Percentiles rank a stretch among this genome's conserved stretches.
Evolutionary conservation across 1,284 basidiomycete species (phyloP).

Genomic region (Gymnopus androsaceus): DNA sequence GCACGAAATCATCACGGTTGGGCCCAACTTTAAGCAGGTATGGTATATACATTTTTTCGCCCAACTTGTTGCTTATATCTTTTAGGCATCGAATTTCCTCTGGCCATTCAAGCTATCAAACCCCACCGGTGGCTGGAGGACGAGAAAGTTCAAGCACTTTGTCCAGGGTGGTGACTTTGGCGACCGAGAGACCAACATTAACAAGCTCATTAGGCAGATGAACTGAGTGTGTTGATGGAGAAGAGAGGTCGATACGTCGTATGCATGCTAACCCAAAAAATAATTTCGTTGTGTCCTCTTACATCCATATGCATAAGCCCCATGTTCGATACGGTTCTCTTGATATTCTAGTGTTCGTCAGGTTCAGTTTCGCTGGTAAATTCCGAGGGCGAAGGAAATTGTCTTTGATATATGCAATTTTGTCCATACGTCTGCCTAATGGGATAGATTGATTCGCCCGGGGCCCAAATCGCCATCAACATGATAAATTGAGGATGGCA

Average conservation of each 20-base stretch:
- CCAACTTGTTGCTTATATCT: slow-evolving; percentile 1
- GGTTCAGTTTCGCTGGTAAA: too few species aligned
- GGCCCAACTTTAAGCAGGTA: slow-evolving; percentile 99
- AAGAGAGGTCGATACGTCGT: slow-evolving; percentile 1
- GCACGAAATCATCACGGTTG: slow-evolving; percentile 94
- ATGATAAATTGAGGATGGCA: too few species aligned
- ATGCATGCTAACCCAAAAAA: slow-evolving; percentile 26
- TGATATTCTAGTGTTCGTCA: too few species aligned
- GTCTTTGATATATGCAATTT: too few species aligned
- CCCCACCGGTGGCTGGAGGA: slow-evolving; percentile 97
- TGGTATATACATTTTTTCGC: slow-evolving; percentile 22
- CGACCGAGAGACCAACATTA: slow-evolving; percentile 95
- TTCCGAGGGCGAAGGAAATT: too few species aligned
- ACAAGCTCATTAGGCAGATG: slow-evolving; percentile 97
- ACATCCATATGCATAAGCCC: slow-evolving; percentile 11
- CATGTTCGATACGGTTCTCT: slow-evolving; percentile 1
- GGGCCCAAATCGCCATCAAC: too few species aligned
- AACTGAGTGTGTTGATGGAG: slow-evolving; percentile 51
- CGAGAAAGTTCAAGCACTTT: slow-evolving; percentile 94
- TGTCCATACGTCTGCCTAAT: too few species aligned
- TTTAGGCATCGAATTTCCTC: slow-evolving; percentile 89
- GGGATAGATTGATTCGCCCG: too few species aligned
- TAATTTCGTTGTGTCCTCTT: slow-evolving; percentile 21
- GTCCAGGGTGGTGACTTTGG: slow-evolving; percentile 96
- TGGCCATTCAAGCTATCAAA: slow-evolving; percentile 99